phyloP scores from a whole-genome alignment of 768 basidiomycete genomes.

The Boletus tomentosulus region DNA sequence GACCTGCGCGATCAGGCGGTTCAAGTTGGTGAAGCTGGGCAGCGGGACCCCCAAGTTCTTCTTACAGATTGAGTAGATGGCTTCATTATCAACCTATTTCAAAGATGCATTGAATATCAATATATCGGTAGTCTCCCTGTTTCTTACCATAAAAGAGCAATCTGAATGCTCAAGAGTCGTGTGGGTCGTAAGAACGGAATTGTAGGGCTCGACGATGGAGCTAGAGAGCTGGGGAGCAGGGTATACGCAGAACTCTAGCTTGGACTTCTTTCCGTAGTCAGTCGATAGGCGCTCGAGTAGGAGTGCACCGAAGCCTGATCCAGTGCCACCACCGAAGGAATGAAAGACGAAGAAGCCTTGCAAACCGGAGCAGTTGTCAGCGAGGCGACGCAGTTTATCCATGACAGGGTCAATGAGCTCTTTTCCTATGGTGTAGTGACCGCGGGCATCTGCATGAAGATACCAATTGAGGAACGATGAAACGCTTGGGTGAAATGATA shows the following conservation, averaged over 20 bases:
- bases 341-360: slow-evolving; percentile 99
- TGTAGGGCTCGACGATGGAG: slow-evolving; percentile 99
- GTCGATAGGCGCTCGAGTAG: slow-evolving; percentile 94
- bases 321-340: slow-evolving; percentile 99
- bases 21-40: slow-evolving; percentile 91
- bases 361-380: slow-evolving; percentile 96
- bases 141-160: slow-evolving; percentile 94
- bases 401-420: slow-evolving; percentile 96
- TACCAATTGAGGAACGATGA: slow-evolving; percentile 12
- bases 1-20: slow-evolving; percentile 96
- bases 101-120: slow-evolving; percentile 6
- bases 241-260: slow-evolving; percentile 97
- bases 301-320: slow-evolving; percentile 98
- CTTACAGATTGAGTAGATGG: slow-evolving; percentile 99
- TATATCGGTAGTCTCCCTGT: background rate
- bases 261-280: slow-evolving; percentile 99
- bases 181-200: slow-evolving; percentile 96
- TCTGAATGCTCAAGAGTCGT: slow-evolving; percentile 99
- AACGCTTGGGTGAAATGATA: background rate
- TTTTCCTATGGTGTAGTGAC: slow-evolving; percentile 98
- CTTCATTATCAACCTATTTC: slow-evolving; percentile 91
- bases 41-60: slow-evolving; percentile 80
- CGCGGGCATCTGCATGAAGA: slow-evolving; percentile 76
- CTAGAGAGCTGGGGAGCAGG: slow-evolving; percentile 92
- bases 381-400: slow-evolving; percentile 94